These are phyloP conservation scores for Blastobotrys niveus DNA, from an alignment of 1,139 yeast genomes.

Conservation along the genomic window DNA sequence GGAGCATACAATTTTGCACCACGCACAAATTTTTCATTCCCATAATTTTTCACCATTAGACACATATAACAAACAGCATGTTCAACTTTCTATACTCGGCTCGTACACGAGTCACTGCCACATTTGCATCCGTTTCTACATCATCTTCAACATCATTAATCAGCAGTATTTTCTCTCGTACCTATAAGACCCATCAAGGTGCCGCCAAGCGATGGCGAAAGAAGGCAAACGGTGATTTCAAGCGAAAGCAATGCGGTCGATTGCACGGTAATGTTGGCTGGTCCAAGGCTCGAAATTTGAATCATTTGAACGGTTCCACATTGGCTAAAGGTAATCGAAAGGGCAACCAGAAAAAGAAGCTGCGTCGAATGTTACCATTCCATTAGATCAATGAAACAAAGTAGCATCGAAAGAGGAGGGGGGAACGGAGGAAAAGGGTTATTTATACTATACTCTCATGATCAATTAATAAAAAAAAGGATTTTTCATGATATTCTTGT, in stretches of 20 bases:
- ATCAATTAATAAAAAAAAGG: no score
- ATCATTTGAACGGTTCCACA: conserved; percentile 58
- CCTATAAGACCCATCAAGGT: conserved; percentile 50
- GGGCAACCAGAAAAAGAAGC: conserved; percentile 19
- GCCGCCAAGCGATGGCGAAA: conserved; percentile 82
- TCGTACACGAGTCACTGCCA: not conserved
- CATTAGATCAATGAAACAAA: conserved; percentile 17
- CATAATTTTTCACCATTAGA: no score
- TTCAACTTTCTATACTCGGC: conserved; percentile 10
- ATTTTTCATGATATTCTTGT: no score
- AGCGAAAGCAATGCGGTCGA: conserved; percentile 73
- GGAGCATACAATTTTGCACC: no score
- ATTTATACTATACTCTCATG: no score
- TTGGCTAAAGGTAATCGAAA: conserved; percentile 40
- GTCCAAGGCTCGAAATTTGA: conserved; percentile 54
- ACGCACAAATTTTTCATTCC: no score
- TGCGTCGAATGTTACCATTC: conserved; percentile 36
- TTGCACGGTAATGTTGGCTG: conserved; percentile 93
- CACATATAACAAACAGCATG: conserved; percentile 1
- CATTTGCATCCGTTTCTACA: not conserved
- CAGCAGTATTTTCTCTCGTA: conserved; percentile 13
- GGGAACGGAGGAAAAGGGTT: no score
- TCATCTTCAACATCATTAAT: not conserved
- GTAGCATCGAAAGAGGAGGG: no score
- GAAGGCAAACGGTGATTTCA: conserved; percentile 52